Conservation (phyloP, 345 rosid species). For the Salix purpurea region DNA sequence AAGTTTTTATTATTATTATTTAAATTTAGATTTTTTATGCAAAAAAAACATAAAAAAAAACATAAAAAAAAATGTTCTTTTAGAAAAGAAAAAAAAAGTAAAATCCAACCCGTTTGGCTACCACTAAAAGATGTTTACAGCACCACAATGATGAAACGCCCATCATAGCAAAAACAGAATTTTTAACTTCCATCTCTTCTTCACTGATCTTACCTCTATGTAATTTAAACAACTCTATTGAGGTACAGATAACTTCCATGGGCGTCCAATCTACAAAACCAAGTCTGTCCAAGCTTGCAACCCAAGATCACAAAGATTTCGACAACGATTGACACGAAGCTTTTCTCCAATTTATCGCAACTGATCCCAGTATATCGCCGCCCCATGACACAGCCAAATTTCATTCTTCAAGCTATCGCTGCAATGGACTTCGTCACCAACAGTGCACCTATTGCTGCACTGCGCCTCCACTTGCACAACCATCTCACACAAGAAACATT, state of each 20-base stretch:
- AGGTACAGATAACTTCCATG: conserved; percentile 21
- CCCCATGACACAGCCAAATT: conserved; percentile 68
- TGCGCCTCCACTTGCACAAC: conserved; percentile 24
- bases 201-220: conserved; percentile 38
- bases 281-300: conserved; percentile 46
- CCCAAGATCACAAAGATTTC: conserved; percentile 50
- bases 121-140: background rate
- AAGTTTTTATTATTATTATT: no score
- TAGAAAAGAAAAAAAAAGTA: no score
- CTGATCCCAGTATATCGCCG: conserved; percentile 54
- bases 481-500: conserved; percentile 35
- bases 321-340: conserved; percentile 43
- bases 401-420: conserved; percentile 77
- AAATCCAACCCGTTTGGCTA: background rate
- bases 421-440: conserved; percentile 53
- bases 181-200: conserved; percentile 41
- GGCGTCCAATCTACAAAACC: conserved; percentile 42
- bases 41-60: no score
- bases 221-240: conserved; percentile 52
- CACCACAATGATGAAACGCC: background rate
- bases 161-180: background rate
- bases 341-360: conserved; percentile 49
- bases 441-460: conserved; percentile 42
- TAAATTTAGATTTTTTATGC: no score
- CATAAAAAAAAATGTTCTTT: no score